phyloP scores from a whole-genome alignment of 1,139 yeast genomes.

The Magnusiomyces suaveolens region DNA sequence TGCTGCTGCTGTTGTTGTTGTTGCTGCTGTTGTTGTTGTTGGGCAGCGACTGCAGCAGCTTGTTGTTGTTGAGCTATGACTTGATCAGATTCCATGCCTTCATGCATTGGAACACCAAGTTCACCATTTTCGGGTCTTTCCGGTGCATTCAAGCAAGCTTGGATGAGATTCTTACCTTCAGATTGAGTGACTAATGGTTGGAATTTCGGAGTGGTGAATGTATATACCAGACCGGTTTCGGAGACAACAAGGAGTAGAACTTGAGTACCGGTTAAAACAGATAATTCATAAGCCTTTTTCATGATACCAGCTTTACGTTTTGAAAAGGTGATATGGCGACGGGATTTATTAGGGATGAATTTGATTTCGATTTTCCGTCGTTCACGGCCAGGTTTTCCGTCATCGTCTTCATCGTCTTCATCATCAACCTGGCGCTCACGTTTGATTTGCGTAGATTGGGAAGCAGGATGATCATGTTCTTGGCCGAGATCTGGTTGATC shows the following conservation, averaged over 20 bases:
- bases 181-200: constrained; percentile 96
- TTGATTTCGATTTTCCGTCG: constrained; percentile 95
- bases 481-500: not conserved
- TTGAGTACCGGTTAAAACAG: constrained; percentile 94
- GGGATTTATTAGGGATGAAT: constrained; percentile 91
- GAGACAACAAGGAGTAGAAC: constrained; percentile 87
- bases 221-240: constrained; percentile 94
- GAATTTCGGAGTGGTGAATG: constrained; percentile 96
- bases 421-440: constrained; percentile 31
- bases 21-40: constrained; percentile 2
- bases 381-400: constrained; percentile 57
- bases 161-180: constrained; percentile 93
- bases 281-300: constrained; percentile 94
- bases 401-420: constrained; percentile 52
- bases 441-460: constrained; percentile 14
- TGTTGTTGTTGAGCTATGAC: constrained; percentile 3
- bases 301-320: constrained; percentile 97
- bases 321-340: constrained; percentile 94
- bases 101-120: not conserved
- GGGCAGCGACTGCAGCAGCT: not conserved
- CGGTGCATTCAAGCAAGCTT: constrained; percentile 94
- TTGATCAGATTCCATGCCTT: not conserved
- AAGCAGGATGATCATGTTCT: constrained; percentile 6
- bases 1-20: not conserved
- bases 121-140: constrained; percentile 30